Conservation (phyloP, 163 green algal species). For the Chlorella variabilis region DNA sequence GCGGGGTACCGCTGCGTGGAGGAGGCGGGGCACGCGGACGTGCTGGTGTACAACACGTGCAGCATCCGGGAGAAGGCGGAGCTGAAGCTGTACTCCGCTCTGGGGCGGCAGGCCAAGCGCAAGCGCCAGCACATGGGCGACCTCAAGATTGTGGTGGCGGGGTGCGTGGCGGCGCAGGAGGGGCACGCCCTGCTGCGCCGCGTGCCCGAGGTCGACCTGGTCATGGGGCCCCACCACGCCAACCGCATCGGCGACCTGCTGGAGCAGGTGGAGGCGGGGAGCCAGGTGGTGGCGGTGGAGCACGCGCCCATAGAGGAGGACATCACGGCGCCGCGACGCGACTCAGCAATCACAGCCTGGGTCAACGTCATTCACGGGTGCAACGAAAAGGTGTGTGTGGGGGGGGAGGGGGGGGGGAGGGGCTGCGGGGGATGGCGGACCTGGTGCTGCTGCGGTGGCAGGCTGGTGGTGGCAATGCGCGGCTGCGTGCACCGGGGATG, state of each 20-base stretch:
- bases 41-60: slow-evolving; percentile 98
- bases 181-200: slow-evolving; percentile 77
- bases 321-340: slow-evolving; percentile 85
- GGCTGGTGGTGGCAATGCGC: not conserved
- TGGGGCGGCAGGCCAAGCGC: slow-evolving; percentile 89
- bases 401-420: not conserved
- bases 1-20: slow-evolving; percentile 83
- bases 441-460: not conserved
- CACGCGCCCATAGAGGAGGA: slow-evolving; percentile 89
- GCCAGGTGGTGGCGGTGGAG: slow-evolving; percentile 72
- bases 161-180: slow-evolving; percentile 66
- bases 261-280: slow-evolving; percentile 75
- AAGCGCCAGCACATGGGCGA: slow-evolving; percentile 78
- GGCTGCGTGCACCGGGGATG: not conserved
- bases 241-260: slow-evolving; percentile 84
- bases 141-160: slow-evolving; percentile 92
- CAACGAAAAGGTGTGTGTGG: slow-evolving; percentile 82
- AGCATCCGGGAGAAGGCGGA: slow-evolving; percentile 96
- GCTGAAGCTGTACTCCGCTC: slow-evolving; percentile 92
- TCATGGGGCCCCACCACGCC: slow-evolving; percentile 88
- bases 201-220: slow-evolving; percentile 94
- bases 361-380: slow-evolving; percentile 98
- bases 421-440: not conserved
- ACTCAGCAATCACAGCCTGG: slow-evolving; percentile 92
- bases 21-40: slow-evolving; percentile 80